Evolutionary conservation across 2,329 filamentous ascomycete genomes (phyloP).

Genomic region (Colletotrichum shisoi): DNA sequence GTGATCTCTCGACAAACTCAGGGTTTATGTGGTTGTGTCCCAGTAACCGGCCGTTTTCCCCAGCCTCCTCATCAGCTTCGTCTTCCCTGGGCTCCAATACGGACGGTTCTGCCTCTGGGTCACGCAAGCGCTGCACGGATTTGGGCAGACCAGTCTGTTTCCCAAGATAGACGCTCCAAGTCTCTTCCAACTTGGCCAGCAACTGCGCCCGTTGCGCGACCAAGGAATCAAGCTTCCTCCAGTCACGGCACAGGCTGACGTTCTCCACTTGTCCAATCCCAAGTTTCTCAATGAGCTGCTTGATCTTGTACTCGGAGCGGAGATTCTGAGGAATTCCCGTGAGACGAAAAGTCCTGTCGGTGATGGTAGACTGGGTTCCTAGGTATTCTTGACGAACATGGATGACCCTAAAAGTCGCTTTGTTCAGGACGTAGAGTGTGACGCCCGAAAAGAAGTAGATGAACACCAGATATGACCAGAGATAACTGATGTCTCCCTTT

Average conservation of each 20-base stretch:
- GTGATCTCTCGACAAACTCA: conserved; percentile 53
- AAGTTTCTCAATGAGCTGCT: conserved; percentile 84
- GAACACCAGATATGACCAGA: conserved; percentile 96
- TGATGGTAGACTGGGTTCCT: conserved; percentile 92
- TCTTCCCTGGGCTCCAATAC: conserved; percentile 39
- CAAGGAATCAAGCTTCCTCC: conserved; percentile 80
- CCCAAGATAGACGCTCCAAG: conserved; percentile 81
- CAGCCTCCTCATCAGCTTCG: conserved; percentile 56
- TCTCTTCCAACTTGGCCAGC: conserved; percentile 78
- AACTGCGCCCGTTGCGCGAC: conserved; percentile 71
- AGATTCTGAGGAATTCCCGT: conserved; percentile 85
- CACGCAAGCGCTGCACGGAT: conserved; percentile 44
- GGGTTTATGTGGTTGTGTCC: conserved; percentile 41
- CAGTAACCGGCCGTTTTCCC: conserved; percentile 69
- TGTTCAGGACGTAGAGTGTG: conserved; percentile 81
- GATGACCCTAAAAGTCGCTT: conserved; percentile 85
- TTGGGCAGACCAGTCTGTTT: conserved; percentile 55
- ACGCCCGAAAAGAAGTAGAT: conserved; percentile 89
- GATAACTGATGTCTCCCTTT: conserved; percentile 58
- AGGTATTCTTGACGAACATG: conserved; percentile 87
- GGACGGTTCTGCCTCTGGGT: conserved; percentile 38
- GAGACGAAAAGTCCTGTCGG: conserved; percentile 89
- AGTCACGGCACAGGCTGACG: conserved; percentile 85
- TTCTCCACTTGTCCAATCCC: conserved; percentile 89
- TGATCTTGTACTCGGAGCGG: conserved; percentile 82